Base-by-base conservation (phyloP, 768 basidiomycete species). In the Dentipellis sp. region DNA sequence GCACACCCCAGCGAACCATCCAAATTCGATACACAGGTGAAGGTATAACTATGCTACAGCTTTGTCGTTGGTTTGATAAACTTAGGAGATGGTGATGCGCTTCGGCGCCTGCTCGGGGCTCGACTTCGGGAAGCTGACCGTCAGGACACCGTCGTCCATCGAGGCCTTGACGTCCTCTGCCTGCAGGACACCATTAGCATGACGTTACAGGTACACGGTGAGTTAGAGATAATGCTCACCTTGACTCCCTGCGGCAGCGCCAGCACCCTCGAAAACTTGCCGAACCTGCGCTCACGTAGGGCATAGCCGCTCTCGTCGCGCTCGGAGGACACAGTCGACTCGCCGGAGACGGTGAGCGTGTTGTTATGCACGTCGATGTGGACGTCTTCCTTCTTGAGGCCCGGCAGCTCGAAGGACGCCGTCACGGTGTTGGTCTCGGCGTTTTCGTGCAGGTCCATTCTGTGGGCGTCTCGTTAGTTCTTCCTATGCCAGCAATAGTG, bases 381-480 rank as follows among this genome's bases (percentile, higher is more conserved):
- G 55, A 83, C 69, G 55, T 81, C 68, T 50, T 80, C 76, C 23
- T 77, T 74, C 57, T 70, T 70, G 47, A 82, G 39, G 12, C 80
- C 81, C 1, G 83, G 80, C 19, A 84, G 67, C 57, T 84, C 82
- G 60, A 82, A 79, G 11, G 71, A 64, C 35, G 80, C 82, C 1
- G 75, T 78, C 53, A 84, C 74, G 17, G 70, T 63, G 58, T 79
- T 78, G 21, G 65, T 66, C 19, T 77, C 71, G 2, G 60, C 36
- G 53, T 79, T 68, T 59, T 82, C 78, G 58, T 79, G 75, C 10
- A 81, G 64, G 58, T 82, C 78, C 74, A 81, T 76, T 57, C 81
- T 53, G 42, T 10, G n/a, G n/a, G 17, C 34, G 10, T 0, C 4
- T 35, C 21, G 48, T 50, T 19, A 35, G 48, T 8, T 10, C 5